Base-by-base conservation (phyloP, 2,329 filamentous ascomycete species). In the Microsporum ferrugineum region DNA sequence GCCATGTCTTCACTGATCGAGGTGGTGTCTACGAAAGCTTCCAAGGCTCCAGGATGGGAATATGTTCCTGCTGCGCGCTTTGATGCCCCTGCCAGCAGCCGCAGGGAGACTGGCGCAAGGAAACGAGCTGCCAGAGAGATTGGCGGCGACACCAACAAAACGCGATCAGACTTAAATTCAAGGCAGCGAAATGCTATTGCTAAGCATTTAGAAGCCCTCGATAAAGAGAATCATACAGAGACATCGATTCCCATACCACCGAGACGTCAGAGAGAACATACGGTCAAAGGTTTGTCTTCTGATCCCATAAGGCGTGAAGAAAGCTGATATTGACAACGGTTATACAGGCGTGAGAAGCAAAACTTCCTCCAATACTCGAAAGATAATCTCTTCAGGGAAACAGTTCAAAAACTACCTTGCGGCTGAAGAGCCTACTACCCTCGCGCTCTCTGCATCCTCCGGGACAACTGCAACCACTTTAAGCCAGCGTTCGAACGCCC, bases 11-110 rank as follows among this genome's bases (percentile, higher is more conserved):
- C 88, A 68, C 89, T 64, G 49, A 63, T 97, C 68, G 86, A 95
- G 74, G 79, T 96, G 61, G 88, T 89, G 39, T 85, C 84, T 2
- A 57, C 53, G 69, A 78, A 84, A 33, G 84, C 84, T 63, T 85
- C 84, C 14, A 83, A 84, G 51, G 88, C 89, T 0, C 91, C 92
- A 0, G 92, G 92, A 69, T 97, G 91, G 88, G 90, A 90, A 10
- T 96, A 96, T 72, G 89, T 96, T 1, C 86, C 91, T 34, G 89
- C 96, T 70, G 85, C 82, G 14, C 71, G 81, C 73, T 80, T 82
- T 61, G 80, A 83, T 60, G 80, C 82, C 10, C 71, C 78, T 59
- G 79, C 77, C 27, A 60, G 59, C 29, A 63, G 65, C 2, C 65
- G 68, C 67, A 68, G 75, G 78, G 65, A 75, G 73, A 63, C 79